These are phyloP conservation scores for Neohortaea acidophila DNA, from an alignment of 495 filamentous ascomycete genomes.

Conservation along the genomic window DNA sequence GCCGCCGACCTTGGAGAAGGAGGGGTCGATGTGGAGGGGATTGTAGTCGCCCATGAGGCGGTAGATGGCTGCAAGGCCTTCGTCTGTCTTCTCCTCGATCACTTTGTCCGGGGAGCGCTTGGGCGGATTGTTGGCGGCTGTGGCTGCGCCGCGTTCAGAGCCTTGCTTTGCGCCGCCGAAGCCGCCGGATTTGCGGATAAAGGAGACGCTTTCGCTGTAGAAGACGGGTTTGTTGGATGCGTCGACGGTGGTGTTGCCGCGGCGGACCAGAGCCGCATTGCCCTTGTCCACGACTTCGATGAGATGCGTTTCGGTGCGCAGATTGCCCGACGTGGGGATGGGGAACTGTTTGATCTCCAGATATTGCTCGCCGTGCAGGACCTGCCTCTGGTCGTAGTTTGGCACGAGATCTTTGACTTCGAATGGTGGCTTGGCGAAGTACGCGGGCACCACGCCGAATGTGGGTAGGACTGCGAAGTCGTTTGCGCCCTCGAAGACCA, in stretches of 20 bases:
- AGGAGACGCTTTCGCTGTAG: conserved; percentile 86
- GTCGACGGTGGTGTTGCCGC: conserved; percentile 69
- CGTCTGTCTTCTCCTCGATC: conserved; percentile 75
- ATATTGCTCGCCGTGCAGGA: conserved; percentile 97
- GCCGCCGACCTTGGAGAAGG: conserved; percentile 84
- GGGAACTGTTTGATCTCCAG: conserved; percentile 89
- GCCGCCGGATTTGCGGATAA: conserved; percentile 82
- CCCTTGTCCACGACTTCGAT: conserved; percentile 97
- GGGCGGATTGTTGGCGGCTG: conserved; percentile 62
- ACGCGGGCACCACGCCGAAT: conserved; percentile 74
- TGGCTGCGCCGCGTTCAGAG: conserved; percentile 60
- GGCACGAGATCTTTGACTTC: neutral
- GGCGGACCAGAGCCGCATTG: conserved; percentile 69
- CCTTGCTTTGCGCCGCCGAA: conserved; percentile 80
- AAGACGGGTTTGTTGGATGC: conserved; percentile 74
- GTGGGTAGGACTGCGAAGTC: conserved; percentile 87
- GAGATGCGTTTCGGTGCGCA: conserved; percentile 69
- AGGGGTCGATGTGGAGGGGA: conserved; percentile 88
- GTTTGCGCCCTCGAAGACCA: conserved; percentile 78
- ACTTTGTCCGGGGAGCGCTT: conserved; percentile 64
- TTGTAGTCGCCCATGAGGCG: conserved; percentile 84
- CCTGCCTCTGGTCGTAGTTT: conserved; percentile 72
- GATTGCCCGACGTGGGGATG: conserved; percentile 71
- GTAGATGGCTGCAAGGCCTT: conserved; percentile 90
- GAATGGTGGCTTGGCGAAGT: conserved; percentile 54